Evolutionary conservation across 2,329 filamentous ascomycete genomes (phyloP).

Genomic region (Pseudogymnoascus verrucosus): DNA sequence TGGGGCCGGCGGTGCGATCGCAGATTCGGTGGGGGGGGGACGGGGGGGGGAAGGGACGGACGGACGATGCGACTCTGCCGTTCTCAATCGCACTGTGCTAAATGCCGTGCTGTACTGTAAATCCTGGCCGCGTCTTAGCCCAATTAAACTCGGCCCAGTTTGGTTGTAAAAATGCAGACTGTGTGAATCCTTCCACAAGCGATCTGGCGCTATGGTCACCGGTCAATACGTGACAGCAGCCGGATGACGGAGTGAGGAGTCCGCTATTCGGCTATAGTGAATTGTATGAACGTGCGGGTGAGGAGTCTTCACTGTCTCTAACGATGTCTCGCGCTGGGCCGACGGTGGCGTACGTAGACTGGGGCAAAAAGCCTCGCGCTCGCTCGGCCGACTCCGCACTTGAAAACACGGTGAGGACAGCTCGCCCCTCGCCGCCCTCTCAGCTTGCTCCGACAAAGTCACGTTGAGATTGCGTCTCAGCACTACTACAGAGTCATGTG

Average conservation of each 20-base stretch:
- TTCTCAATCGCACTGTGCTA: neutral
- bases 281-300: neutral
- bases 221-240: neutral
- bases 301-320: neutral
- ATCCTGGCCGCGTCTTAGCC: neutral
- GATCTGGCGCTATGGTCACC: neutral
- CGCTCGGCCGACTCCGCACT: neutral
- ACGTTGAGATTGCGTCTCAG: neutral
- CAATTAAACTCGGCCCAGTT: neutral
- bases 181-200: neutral
- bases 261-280: neutral
- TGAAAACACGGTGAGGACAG: neutral
- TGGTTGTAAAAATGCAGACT: neutral
- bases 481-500: neutral
- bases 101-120: neutral
- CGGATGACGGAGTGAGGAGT: neutral
- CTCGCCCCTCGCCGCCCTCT: neutral
- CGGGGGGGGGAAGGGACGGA: neutral
- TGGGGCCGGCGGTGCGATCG: neutral
- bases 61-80: neutral
- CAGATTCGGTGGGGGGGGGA: neutral
- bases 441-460: neutral
- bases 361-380: neutral
- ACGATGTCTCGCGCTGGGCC: neutral
- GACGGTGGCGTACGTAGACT: neutral